These are phyloP conservation scores for Coemansia sp. DNA, from an alignment of 192 early-diverging fungal genomes.

Conservation along the genomic window DNA sequence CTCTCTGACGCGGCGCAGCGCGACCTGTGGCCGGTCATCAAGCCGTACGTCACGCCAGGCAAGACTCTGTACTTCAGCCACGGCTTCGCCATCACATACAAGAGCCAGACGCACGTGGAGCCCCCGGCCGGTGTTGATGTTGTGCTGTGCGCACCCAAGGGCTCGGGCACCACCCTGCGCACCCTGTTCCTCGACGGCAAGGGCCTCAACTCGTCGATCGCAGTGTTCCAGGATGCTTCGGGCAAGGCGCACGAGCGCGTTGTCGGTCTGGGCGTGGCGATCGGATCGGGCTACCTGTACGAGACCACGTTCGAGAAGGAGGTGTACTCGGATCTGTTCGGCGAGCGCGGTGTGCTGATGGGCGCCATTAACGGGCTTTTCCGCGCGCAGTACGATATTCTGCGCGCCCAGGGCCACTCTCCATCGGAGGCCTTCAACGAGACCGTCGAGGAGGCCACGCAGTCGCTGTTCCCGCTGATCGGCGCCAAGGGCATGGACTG, in stretches of 20 bases:
- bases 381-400: conserved; percentile 94
- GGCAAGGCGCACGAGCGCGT: conserved; percentile 94
- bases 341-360: conserved; percentile 98
- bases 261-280: conserved; percentile 86
- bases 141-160: conserved; percentile 94
- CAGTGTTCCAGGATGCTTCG: conserved; percentile 90
- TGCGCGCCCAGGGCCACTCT: conserved; percentile 89
- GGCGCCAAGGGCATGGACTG: conserved; percentile 96
- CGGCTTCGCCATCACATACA: conserved; percentile 94
- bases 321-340: conserved; percentile 93
- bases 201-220: conserved; percentile 96
- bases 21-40: conserved; percentile 84
- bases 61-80: conserved; percentile 99
- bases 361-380: conserved; percentile 97
- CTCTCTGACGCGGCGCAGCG: conserved; percentile 96
- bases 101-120: conserved; percentile 85
- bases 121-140: conserved; percentile 94
- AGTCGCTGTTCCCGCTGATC: conserved; percentile 95
- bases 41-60: conserved; percentile 87
- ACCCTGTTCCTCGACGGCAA: conserved; percentile 94
- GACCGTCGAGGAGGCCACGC: conserved; percentile 98
- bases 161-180: conserved; percentile 93
- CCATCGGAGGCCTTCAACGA: conserved; percentile 99
- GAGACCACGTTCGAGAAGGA: conserved; percentile 97
- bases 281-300: conserved; percentile 96